Evolutionary conservation across 345 rosid species (phyloP).

Genomic region (Eucalyptus dawsonii): DNA sequence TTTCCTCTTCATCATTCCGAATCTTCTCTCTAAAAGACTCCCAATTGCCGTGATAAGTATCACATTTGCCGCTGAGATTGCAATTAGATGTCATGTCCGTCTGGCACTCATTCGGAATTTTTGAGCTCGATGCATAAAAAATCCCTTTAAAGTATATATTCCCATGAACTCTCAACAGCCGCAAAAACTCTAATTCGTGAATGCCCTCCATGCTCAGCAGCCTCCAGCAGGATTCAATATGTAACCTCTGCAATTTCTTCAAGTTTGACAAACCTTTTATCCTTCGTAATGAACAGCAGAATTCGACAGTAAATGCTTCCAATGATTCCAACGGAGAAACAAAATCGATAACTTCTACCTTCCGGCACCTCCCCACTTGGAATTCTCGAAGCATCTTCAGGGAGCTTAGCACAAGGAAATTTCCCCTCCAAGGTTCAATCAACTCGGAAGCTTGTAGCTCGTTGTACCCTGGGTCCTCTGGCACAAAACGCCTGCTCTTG

Average conservation of each 20-base stretch:
- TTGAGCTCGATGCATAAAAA: too few relatives aligned
- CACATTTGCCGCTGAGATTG: too few relatives aligned
- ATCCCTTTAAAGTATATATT: fast-evolving
- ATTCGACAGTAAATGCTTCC: not conserved
- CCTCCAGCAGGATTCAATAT: too few relatives aligned
- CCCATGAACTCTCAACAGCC: too few relatives aligned
- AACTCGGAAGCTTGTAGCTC: not conserved
- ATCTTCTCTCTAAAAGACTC: too few relatives aligned
- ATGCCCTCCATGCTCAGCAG: too few relatives aligned
- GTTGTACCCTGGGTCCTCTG: not conserved
- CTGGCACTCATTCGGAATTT: too few relatives aligned
- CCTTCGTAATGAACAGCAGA: not conserved
- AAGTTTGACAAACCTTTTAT: not conserved
- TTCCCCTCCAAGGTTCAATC: not conserved
- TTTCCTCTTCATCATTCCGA: too few relatives aligned
- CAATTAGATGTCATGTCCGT: too few relatives aligned
- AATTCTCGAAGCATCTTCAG: not conserved
- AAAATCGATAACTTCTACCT: too few relatives aligned
- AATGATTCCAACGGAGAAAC: not conserved
- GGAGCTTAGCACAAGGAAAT: not conserved
- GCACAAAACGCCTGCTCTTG: not conserved
- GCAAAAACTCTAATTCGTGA: too few relatives aligned
- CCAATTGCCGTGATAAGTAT: too few relatives aligned
- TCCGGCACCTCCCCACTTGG: not conserved
- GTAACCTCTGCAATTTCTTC: not conserved